These are phyloP conservation scores for Olyra latifolia DNA, from an alignment of 176 grass and related monocot genomes.

Conservation along the genomic window DNA sequence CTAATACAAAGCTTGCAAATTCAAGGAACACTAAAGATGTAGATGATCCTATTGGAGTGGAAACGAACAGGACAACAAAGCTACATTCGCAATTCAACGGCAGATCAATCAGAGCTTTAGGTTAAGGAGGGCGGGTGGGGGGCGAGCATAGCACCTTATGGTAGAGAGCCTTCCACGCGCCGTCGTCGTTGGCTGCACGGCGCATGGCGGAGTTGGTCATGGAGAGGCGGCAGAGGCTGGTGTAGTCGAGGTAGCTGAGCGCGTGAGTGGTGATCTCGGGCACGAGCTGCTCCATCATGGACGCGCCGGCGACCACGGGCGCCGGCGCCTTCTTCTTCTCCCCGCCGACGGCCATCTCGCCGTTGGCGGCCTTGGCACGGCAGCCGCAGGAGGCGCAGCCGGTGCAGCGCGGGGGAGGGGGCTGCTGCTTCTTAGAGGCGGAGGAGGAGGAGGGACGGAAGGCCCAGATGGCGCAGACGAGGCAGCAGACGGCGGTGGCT, in stretches of 20 bases:
- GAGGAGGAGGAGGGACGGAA: slow-evolving; percentile 35
- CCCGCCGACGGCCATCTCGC: slow-evolving; percentile 70
- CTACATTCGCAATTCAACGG: slow-evolving; percentile 28
- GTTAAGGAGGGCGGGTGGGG: neutral
- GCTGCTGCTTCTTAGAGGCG: slow-evolving; percentile 15
- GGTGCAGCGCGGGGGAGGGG: slow-evolving; percentile 10
- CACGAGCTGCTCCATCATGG: slow-evolving; percentile 99
- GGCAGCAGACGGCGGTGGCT: slow-evolving; percentile 66
- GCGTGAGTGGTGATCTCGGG: slow-evolving; percentile 96
- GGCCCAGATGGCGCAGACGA: slow-evolving; percentile 54
- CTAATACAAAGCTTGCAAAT: slow-evolving; percentile 7
- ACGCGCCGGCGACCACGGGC: slow-evolving; percentile 34
- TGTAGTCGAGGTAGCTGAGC: slow-evolving; percentile 94
- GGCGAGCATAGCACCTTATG: slow-evolving; percentile 57
- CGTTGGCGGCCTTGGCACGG: slow-evolving; percentile 29
- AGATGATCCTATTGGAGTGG: neutral
- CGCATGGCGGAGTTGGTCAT: slow-evolving; percentile 99
- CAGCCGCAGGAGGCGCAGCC: slow-evolving; percentile 42
- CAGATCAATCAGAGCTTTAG: neutral
- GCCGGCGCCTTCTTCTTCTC: slow-evolving; percentile 49
- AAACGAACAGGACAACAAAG: neutral
- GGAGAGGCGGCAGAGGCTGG: slow-evolving; percentile 91
- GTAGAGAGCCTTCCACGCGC: slow-evolving; percentile 91
- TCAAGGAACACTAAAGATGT: neutral
- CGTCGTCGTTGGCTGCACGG: slow-evolving; percentile 89